These are phyloP conservation scores for Oxalis stricta DNA, from an alignment of 441 rosid genomes.

Conservation along the genomic window DNA sequence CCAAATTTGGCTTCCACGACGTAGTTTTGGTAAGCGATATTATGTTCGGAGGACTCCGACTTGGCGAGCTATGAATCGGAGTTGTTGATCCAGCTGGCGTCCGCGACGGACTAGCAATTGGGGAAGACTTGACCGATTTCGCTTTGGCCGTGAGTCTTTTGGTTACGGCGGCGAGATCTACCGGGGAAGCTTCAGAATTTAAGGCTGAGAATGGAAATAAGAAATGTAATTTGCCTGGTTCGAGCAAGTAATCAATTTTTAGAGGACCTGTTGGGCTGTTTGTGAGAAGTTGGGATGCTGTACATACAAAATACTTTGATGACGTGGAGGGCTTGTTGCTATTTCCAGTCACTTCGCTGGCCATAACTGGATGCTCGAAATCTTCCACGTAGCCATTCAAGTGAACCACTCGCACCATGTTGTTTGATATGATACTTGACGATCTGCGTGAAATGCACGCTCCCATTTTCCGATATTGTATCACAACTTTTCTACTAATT, in stretches of 20 bases:
- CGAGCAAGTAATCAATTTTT: constrained; percentile 10
- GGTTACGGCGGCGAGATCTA: constrained; percentile 11
- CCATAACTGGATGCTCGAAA: constrained; percentile 20
- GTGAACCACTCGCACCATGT: constrained; percentile 25
- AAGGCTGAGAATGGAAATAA: constrained; percentile 16
- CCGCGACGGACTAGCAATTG: not conserved
- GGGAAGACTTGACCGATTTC: constrained; percentile 2
- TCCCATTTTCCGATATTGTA: constrained; percentile 27
- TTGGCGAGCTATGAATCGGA: not conserved
- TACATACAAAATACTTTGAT: constrained; percentile 15
- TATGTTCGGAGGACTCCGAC: not conserved
- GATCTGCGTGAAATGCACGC: constrained; percentile 18
- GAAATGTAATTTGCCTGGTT: constrained; percentile 23
- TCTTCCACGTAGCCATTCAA: constrained; percentile 23
- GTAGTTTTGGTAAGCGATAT: not conserved
- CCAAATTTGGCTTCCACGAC: constrained; percentile 30
- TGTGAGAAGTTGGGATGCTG: constrained; percentile 21
- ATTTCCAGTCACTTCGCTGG: constrained; percentile 12
- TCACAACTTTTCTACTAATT: too few species aligned
- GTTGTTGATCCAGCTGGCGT: not conserved
- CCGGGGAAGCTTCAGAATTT: constrained; percentile 12
- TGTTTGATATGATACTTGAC: not conserved
- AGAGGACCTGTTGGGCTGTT: constrained; percentile 13
- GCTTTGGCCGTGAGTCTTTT: constrained; percentile 17
- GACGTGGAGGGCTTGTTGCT: too few species aligned